Percentiles rank a stretch among this genome's conserved stretches.
Evolutionary conservation across 2,329 filamentous ascomycete genomes (phyloP).

Genomic region (Phyllosticta citribraziliensis): DNA sequence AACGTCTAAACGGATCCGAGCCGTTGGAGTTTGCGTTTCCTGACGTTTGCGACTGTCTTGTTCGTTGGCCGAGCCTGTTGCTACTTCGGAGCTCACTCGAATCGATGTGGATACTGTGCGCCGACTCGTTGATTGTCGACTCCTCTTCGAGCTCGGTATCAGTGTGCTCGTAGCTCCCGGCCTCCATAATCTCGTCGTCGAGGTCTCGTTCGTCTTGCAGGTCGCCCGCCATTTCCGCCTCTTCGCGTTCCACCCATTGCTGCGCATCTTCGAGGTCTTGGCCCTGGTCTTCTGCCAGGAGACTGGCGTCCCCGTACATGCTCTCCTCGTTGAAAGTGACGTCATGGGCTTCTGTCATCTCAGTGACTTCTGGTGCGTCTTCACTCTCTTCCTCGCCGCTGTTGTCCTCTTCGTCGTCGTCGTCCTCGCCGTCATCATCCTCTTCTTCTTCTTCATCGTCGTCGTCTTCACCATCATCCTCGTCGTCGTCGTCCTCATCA

Average conservation of each 20-base stretch:
- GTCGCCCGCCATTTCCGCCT: conserved; percentile 37
- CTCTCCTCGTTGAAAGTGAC: conserved; percentile 40
- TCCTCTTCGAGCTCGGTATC: conserved; percentile 41
- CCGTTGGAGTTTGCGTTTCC: not conserved
- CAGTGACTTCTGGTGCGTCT: conserved; percentile 28
- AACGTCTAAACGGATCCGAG: not conserved
- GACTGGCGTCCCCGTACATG: conserved; percentile 35
- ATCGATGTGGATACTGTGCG: not conserved
- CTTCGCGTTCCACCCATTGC: conserved; percentile 34
- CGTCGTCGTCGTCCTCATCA: conserved; percentile 33
- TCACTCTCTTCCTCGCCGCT: conserved; percentile 17
- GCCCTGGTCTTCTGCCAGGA: conserved; percentile 23
- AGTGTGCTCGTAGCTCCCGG: conserved; percentile 43
- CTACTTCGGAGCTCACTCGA: not conserved
- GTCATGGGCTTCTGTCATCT: conserved; percentile 11
- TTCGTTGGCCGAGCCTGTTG: not conserved
- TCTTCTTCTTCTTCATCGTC: conserved; percentile 21
- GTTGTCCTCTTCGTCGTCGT: conserved; percentile 39
- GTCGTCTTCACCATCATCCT: conserved; percentile 15
- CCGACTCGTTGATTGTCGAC: conserved; percentile 15
- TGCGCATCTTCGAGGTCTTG: conserved; percentile 16
- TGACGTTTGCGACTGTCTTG: not conserved
- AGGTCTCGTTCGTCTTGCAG: conserved; percentile 38
- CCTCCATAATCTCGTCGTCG: conserved; percentile 43
- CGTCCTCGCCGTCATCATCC: conserved; percentile 32